A percentile compares a stretch with the other conserved stretches of the same genome.
Evolutionary conservation across 1,284 basidiomycete genomes (phyloP).

Genomic region (Malassezia equina): DNA sequence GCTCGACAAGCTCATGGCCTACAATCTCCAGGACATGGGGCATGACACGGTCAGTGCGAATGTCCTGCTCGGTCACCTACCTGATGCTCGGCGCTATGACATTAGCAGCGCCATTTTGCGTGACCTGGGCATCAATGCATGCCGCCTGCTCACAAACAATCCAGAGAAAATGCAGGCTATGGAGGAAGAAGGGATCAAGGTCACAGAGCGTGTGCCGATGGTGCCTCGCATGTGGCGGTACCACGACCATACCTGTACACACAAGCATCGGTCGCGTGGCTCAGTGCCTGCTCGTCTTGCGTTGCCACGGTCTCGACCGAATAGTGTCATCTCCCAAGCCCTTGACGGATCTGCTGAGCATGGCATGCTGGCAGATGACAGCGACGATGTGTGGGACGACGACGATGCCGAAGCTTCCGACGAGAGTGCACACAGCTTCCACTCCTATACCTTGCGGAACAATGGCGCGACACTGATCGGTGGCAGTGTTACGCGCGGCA

Average conservation of each 20-base stretch:
- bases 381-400: constrained; percentile 16
- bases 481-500: constrained; percentile 65
- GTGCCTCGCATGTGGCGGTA: constrained; percentile 75
- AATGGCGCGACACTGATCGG: constrained; percentile 75
- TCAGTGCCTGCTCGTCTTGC: constrained; percentile 1
- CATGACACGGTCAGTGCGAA: constrained; percentile 98
- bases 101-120: constrained; percentile 79
- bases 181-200: constrained; percentile 67
- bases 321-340: constrained; percentile 22
- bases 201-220: constrained; percentile 84
- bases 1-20: constrained; percentile 88
- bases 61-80: constrained; percentile 81
- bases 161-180: constrained; percentile 90
- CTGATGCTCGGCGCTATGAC: constrained; percentile 87
- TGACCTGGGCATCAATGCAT: constrained; percentile 67
- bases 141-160: constrained; percentile 83
- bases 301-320: background rate
- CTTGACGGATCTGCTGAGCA: constrained; percentile 11
- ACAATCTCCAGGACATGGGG: constrained; percentile 95
- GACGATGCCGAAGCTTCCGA: constrained; percentile 11
- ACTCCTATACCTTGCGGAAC: constrained; percentile 51
- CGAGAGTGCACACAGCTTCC: constrained; percentile 26
- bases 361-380: constrained; percentile 4
- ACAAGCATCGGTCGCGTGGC: constrained; percentile 6
- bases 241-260: constrained; percentile 6